phyloP scores from a whole-genome alignment of 257 asterid species.

The Nicotiana obtusifolia region DNA sequence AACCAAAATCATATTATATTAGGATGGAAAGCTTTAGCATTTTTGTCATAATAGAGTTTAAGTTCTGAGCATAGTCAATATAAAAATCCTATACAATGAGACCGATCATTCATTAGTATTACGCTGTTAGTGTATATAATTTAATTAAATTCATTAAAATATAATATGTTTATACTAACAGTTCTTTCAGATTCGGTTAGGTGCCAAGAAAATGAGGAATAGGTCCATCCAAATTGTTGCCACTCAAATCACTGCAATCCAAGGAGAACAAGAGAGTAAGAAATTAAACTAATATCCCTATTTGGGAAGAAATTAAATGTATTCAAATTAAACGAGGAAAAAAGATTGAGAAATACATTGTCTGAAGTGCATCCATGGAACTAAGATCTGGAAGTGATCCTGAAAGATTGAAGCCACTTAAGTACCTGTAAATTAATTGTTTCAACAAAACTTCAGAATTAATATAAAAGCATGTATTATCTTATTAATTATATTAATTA shows the following conservation, averaged over 20 bases:
- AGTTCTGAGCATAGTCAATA: too few species aligned
- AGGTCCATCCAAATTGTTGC: constrained; percentile 44
- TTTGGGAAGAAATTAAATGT: too few species aligned
- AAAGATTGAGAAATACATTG: constrained; percentile 29
- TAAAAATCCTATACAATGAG: too few species aligned
- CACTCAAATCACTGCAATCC: constrained; percentile 48
- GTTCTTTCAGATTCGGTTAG: constrained; percentile 35
- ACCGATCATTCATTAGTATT: too few species aligned
- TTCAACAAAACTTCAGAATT: too few species aligned
- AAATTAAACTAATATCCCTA: not conserved
- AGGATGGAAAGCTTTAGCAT: not conserved
- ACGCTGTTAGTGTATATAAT: not conserved
- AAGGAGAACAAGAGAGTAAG: not conserved
- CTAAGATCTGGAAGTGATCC: constrained; percentile 36
- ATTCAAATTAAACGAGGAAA: not conserved
- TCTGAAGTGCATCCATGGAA: constrained; percentile 47
- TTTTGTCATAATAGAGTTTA: not conserved
- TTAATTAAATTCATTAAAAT: not conserved
- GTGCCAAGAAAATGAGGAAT: constrained; percentile 57
- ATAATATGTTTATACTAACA: constrained; percentile 26
- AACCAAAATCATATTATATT: not conserved
- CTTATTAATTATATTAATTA: too few species aligned
- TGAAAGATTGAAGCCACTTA: constrained; percentile 24
- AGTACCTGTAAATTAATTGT: constrained; percentile 19
- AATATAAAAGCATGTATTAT: not conserved